Base-by-base conservation (phyloP, 768 basidiomycete genomes). In the Suillus decipiens region DNA sequence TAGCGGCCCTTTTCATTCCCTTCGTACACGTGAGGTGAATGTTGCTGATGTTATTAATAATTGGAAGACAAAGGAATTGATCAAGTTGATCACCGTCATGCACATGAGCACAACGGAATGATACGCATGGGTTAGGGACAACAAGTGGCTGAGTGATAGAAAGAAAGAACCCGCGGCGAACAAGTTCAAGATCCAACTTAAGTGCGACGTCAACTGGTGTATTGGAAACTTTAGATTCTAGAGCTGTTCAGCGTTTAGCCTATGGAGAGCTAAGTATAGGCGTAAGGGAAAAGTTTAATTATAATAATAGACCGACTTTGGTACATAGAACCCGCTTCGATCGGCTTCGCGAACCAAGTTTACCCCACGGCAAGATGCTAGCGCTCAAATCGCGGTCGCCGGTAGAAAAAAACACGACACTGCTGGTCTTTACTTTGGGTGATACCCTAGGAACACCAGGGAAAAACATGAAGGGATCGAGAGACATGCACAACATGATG, bases 11-110 rank as follows among this genome's bases (percentile, higher is more conserved):
- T 19, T 41, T 28, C 39, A 39, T 57, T 31, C 39, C 22, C 56
- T 37, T 57, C 39, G 56, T 41, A 57, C 28, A 39, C 56, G 39
- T 41, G 56, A 57, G 36, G 37, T 10, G 39, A 41, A 57, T 39
- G 56, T 31, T 37, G 22, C 24, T 24, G 39, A 28, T 28, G 14
- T 50, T 15, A 24, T 28, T 28, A 17, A 51, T 51, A 33, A 19
- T 57, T 2, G 2, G 17, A 57, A 31, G 39, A 28, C 37, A 28
- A 15, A 11, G 15, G 15, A 53, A 53, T 53, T 53, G 22, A 39
- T 56, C 55, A 56, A 15, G 53, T 56, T 56, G 34, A n/a, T 39
- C 37, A 17, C 15, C 19, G 33, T 34, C 51, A 34, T 2, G 28
- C 48, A 50, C 48, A 33, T 33, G 51, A 33, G 33, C 3, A 17